These are phyloP conservation scores for Knufia petricola DNA, from an alignment of 2,329 filamentous ascomycete genomes.

Conservation along the genomic window DNA sequence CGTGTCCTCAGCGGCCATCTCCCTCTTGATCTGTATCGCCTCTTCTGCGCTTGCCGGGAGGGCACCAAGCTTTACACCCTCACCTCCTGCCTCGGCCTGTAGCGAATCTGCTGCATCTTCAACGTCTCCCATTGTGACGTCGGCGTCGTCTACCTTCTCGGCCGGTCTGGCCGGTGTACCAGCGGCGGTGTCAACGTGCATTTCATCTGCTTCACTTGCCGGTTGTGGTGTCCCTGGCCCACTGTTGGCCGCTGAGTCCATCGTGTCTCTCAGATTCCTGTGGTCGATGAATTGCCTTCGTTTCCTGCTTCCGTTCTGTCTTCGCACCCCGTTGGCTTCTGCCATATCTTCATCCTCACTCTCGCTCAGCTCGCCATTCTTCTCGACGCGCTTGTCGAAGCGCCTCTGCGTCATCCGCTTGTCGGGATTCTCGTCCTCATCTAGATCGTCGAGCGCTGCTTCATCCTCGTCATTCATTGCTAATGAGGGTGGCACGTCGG, in stretches of 20 bases:
- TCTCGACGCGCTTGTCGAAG: slow-evolving; percentile 68
- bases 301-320: slow-evolving; percentile 40
- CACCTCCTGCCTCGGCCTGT: slow-evolving; percentile 17
- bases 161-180: slow-evolving; percentile 15
- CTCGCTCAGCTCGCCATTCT: slow-evolving; percentile 73
- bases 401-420: slow-evolving; percentile 69
- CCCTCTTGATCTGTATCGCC: slow-evolving; percentile 19
- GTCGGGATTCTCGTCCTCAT: slow-evolving; percentile 81
- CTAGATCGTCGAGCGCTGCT: slow-evolving; percentile 57
- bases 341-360: slow-evolving; percentile 79
- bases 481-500: slow-evolving; percentile 51
- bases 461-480: slow-evolving; percentile 56
- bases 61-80: slow-evolving; percentile 14
- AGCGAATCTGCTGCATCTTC: slow-evolving; percentile 26
- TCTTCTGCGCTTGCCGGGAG: slow-evolving; percentile 3
- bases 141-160: slow-evolving; percentile 11
- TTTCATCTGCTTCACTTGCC: slow-evolving; percentile 38
- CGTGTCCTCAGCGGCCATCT: slow-evolving; percentile 22
- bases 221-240: slow-evolving; percentile 39
- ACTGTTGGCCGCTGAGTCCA: slow-evolving; percentile 45
- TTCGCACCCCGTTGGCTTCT: slow-evolving; percentile 60
- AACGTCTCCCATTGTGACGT: slow-evolving; percentile 33
- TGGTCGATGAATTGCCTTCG: slow-evolving; percentile 53
- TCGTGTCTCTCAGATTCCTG: slow-evolving; percentile 41
- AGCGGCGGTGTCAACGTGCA: slow-evolving; percentile 27